These are phyloP conservation scores for Plasmodium falciparum DNA, from an alignment of 169 alveolate species.

Conservation along the genomic window DNA sequence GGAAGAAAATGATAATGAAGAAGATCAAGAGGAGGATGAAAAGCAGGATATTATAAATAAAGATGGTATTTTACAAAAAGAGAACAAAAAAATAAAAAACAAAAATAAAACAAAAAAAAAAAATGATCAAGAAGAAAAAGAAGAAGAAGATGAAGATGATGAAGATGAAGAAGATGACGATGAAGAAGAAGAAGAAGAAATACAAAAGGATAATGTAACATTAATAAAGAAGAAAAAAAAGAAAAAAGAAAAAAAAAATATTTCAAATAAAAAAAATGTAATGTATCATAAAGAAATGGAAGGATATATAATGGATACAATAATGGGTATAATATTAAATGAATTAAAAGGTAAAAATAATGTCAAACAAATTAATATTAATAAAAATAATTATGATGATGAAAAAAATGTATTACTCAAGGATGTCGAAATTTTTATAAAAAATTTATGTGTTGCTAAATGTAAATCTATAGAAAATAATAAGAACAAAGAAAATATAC, in stretches of 20 bases:
- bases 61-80: neutral
- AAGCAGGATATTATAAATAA: neutral
- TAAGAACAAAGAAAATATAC: slow-evolving; percentile 1
- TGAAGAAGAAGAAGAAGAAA: neutral
- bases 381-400: slow-evolving; percentile 7
- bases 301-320: slow-evolving; percentile 18
- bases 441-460: slow-evolving; percentile 61
- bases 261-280: neutral
- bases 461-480: slow-evolving; percentile 38
- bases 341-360: slow-evolving; percentile 11
- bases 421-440: slow-evolving; percentile 53
- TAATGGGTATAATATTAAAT: slow-evolving; percentile 24
- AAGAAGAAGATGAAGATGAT: neutral
- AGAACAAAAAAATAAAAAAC: neutral
- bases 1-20: slow-evolving; percentile 2
- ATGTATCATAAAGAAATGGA: slow-evolving; percentile 9
- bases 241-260: slow-evolving; percentile 23
- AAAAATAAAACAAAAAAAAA: neutral
- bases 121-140: slow-evolving; percentile 9
- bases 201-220: neutral
- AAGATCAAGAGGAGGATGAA: slow-evolving; percentile 5
- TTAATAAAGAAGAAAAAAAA: slow-evolving; percentile 13
- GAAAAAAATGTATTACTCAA: slow-evolving; percentile 56
- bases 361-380: slow-evolving; percentile 8
- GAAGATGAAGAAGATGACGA: neutral